phyloP scores from a whole-genome alignment of 805 yeast species.

The Wickerhamiella shivajii region DNA sequence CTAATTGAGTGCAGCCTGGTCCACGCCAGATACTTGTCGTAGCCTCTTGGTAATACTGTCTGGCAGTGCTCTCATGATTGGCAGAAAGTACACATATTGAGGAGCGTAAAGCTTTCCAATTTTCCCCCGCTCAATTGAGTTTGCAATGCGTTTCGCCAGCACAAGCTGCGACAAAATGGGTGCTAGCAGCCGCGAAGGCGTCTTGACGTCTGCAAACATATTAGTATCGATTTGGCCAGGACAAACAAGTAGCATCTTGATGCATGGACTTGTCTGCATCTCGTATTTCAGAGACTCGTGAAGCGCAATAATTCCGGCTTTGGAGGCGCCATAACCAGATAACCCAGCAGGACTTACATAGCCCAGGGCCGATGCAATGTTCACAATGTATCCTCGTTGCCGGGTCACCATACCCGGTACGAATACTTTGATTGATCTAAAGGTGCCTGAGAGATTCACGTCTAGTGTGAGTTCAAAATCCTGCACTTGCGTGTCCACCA shows the following conservation, averaged over 20 bases:
- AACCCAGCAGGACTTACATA: slow-evolving; percentile 70
- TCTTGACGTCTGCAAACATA: slow-evolving; percentile 57
- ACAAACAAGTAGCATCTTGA: slow-evolving; percentile 62
- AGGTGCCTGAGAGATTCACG: slow-evolving; percentile 57
- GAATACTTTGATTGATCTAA: slow-evolving; percentile 53
- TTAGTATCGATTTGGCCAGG: slow-evolving; percentile 76
- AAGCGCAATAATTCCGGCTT: slow-evolving; percentile 69
- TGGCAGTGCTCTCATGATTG: slow-evolving; percentile 50
- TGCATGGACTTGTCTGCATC: slow-evolving; percentile 32
- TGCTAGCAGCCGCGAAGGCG: slow-evolving; percentile 66
- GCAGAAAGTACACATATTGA: slow-evolving; percentile 59
- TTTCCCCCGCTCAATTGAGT: slow-evolving; percentile 43
- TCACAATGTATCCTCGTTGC: slow-evolving; percentile 61
- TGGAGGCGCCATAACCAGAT: slow-evolving; percentile 76
- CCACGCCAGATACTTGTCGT: slow-evolving; percentile 55
- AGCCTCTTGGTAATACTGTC: slow-evolving; percentile 48
- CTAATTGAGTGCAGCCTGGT: too few relatives aligned
- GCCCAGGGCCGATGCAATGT: slow-evolving; percentile 75
- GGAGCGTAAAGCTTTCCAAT: slow-evolving; percentile 61
- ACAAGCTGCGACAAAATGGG: slow-evolving; percentile 61
- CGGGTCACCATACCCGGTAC: slow-evolving; percentile 53
- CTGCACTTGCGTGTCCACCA: slow-evolving; percentile 34
- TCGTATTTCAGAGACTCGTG: slow-evolving; percentile 72
- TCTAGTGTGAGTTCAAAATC: slow-evolving; percentile 50
- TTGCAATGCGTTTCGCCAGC: slow-evolving; percentile 46